These are phyloP conservation scores for Nidula microcarpa DNA, from an alignment of 768 basidiomycete genomes.

Conservation along the genomic window DNA sequence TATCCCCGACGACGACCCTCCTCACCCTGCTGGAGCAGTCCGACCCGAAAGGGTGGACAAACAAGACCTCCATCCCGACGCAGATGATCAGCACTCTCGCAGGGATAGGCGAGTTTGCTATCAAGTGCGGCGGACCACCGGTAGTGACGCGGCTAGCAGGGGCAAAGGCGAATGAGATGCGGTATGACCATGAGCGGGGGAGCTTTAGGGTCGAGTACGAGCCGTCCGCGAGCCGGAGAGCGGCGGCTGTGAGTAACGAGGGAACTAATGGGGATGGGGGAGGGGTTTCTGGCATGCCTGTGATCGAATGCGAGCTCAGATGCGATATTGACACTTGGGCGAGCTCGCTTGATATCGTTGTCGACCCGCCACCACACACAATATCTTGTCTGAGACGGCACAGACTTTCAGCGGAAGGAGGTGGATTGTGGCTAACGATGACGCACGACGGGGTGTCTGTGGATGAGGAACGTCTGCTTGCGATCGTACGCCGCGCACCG, in stretches of 20 bases:
- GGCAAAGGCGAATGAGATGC: conserved; percentile 67
- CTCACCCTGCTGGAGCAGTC: conserved; percentile 95
- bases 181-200: conserved; percentile 86
- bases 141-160: conserved; percentile 81
- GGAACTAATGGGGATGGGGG: conserved; percentile 18
- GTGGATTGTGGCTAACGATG: conserved; percentile 92
- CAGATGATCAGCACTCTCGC: conserved; percentile 89
- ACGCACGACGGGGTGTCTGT: conserved; percentile 80
- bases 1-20: conserved; percentile 92
- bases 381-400: conserved; percentile 86
- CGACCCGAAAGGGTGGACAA: conserved; percentile 96
- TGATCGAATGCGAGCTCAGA: conserved; percentile 85
- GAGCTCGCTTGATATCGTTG: conserved; percentile 76
- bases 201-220: conserved; percentile 85
- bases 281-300: conserved; percentile 32
- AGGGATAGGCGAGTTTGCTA: conserved; percentile 92
- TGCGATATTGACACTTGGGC: conserved; percentile 93
- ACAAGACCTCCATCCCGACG: conserved; percentile 90
- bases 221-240: conserved; percentile 48
- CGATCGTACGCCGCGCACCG: conserved; percentile 73
- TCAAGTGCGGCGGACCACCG: conserved; percentile 94
- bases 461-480: conserved; percentile 71
- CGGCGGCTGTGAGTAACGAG: conserved; percentile 14
- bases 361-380: conserved; percentile 87
- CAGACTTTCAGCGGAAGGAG: conserved; percentile 79